phyloP scores from a whole-genome alignment of 2,329 filamentous ascomycete genomes.

The Pseudogymnoascus sp. region DNA sequence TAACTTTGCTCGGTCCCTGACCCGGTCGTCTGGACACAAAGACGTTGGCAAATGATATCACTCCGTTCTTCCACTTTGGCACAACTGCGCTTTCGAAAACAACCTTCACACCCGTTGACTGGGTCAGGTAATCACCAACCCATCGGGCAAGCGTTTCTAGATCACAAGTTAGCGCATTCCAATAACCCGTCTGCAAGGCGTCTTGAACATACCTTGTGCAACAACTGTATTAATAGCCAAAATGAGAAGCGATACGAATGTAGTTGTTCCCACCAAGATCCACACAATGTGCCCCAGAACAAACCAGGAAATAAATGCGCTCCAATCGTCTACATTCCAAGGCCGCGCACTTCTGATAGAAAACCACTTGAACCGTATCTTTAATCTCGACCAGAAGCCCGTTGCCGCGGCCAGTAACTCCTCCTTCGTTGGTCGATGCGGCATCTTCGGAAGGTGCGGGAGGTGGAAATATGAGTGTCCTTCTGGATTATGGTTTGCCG shows the following conservation, averaged over 20 bases:
- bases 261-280: slow-evolving; percentile 94
- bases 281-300: slow-evolving; percentile 87
- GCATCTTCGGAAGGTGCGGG: slow-evolving; percentile 55
- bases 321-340: slow-evolving; percentile 94
- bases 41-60: slow-evolving; percentile 94
- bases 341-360: slow-evolving; percentile 89
- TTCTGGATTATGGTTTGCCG: background rate
- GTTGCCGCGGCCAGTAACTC: slow-evolving; percentile 86
- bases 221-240: slow-evolving; percentile 92
- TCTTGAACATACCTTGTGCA: slow-evolving; percentile 62
- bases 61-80: slow-evolving; percentile 87
- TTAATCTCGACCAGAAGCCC: slow-evolving; percentile 83
- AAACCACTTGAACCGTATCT: slow-evolving; percentile 94
- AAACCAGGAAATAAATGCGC: slow-evolving; percentile 92
- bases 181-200: slow-evolving; percentile 17
- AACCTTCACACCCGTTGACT: slow-evolving; percentile 85
- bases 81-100: slow-evolving; percentile 98
- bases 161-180: slow-evolving; percentile 16
- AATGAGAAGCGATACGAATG: slow-evolving; percentile 88
- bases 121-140: slow-evolving; percentile 91
- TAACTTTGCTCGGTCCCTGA: slow-evolving; percentile 71
- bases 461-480: slow-evolving; percentile 43
- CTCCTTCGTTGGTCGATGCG: slow-evolving; percentile 87
- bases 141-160: slow-evolving; percentile 83
- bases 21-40: slow-evolving; percentile 89